Conservation (phyloP, 805 yeast genomes). For the Tetrapisispora namnaoensis region DNA sequence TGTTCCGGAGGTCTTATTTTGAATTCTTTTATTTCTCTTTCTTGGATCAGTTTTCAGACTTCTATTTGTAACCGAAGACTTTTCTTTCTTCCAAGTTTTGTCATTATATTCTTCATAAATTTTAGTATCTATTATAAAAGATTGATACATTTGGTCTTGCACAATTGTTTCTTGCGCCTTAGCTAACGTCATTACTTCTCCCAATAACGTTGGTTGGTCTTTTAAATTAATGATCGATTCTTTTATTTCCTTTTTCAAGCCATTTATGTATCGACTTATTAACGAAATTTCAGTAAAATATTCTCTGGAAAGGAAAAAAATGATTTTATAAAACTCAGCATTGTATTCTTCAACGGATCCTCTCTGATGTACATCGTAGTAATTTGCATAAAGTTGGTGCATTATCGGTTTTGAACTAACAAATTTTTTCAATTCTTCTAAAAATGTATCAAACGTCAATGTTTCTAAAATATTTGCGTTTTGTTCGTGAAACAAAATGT, state of each 20-base stretch:
- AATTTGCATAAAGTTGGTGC: neutral
- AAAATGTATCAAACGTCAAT: neutral
- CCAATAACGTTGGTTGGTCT: neutral
- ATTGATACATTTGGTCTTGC: neutral
- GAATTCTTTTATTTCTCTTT: neutral
- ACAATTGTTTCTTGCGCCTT: neutral
- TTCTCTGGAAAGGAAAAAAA: constrained; percentile 1
- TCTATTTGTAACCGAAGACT: neutral
- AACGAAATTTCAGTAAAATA: constrained; percentile 1
- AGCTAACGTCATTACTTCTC: neutral
- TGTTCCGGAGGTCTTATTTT: neutral
- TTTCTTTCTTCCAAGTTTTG: neutral
- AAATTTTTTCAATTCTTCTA: constrained; percentile 2
- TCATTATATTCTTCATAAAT: neutral
- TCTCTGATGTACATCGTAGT: neutral
- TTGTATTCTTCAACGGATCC: constrained; percentile 1
- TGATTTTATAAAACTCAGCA: constrained; percentile 1
- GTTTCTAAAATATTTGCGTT: neutral
- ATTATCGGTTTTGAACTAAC: constrained; percentile 1
- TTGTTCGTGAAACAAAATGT: neutral
- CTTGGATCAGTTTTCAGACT: neutral
- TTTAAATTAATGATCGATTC: neutral
- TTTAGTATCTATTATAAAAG: neutral
- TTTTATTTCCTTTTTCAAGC: neutral
- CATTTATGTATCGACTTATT: neutral